Conservation (phyloP, 176 grass and related monocot genomes). For the Ampelocalamus luodianensis region DNA sequence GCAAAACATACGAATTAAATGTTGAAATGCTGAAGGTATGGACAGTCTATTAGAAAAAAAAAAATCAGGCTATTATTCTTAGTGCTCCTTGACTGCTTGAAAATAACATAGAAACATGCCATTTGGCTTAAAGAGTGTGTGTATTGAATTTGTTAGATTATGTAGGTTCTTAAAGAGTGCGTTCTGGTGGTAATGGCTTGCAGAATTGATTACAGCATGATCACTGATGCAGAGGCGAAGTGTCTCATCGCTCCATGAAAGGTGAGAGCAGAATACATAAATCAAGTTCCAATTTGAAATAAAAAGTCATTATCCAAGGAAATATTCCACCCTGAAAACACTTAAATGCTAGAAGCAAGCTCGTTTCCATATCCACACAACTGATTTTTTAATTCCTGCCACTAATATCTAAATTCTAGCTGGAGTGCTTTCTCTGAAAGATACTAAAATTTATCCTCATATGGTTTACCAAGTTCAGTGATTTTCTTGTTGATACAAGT, state of each 20-base stretch:
- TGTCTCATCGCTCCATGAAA: conserved; percentile 52
- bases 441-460: not conserved
- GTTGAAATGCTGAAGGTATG: too few species aligned
- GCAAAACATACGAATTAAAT: too few species aligned
- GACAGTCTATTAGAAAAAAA: too few species aligned
- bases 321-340: not conserved
- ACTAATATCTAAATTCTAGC: not conserved
- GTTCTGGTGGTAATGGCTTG: not conserved
- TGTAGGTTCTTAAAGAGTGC: too few species aligned
- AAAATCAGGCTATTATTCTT: too few species aligned
- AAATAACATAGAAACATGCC: too few species aligned
- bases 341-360: not conserved
- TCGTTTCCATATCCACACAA: not conserved
- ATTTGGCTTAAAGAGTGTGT: too few species aligned
- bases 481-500: not conserved
- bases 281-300: not conserved
- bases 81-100: too few species aligned
- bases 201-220: conserved; percentile 73
- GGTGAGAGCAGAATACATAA: conserved; percentile 20
- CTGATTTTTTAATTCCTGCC: not conserved
- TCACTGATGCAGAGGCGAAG: conserved; percentile 57
- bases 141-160: too few species aligned
- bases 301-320: not conserved
- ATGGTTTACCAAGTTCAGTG: not conserved
- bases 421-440: not conserved